Base-by-base conservation (phyloP, 257 asterid species). In the Galeopsis tetrahit region DNA sequence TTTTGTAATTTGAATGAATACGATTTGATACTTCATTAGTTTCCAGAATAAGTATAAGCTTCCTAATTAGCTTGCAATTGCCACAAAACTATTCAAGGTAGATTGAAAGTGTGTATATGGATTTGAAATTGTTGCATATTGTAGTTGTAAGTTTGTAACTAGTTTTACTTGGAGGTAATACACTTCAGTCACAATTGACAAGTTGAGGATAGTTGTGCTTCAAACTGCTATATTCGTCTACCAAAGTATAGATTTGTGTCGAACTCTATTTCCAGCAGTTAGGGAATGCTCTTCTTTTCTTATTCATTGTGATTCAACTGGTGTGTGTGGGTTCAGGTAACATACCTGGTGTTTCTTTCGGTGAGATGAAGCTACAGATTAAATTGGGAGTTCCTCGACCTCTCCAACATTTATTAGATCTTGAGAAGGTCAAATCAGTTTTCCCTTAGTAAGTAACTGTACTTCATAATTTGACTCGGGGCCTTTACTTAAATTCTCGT, bases 321-420 rank as follows among this genome's bases (percentile, higher is more conserved):
- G 35, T 75, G 75, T 48, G 38, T 63, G 15, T 71, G 82, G 53
- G 7, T 64, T 60, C 85, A 90, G 97, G 97, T 63, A 82, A 87
- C 10, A 86, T 94, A 77, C 99, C 99, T 42, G 99, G 99, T 52
- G 97, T 94, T 72, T 79, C 97, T 1, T 89, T 89, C 61, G 90
- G 85, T 6, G 90, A 89, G 91, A 94, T 91, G 99, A 94, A 94
- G 75, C 85, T 94, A 33, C 97, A 94, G 86, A 91, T 94, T 57
- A 94, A 94, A 76, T 60, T 94, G 79, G 97, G 97, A 17, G 97
- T 91, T 75, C 99, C 99, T 77, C 79, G 58, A 49, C 83, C 90
- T 63, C 92, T 91, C 35, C 97, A 94, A 58, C 86, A 72, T 75
- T 68, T 76, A 21, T 72, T 94, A 88, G 97, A 94, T 75, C 79